Conservation (phyloP, 2,329 filamentous ascomycete species). For the Colletotrichum sp. region DNA sequence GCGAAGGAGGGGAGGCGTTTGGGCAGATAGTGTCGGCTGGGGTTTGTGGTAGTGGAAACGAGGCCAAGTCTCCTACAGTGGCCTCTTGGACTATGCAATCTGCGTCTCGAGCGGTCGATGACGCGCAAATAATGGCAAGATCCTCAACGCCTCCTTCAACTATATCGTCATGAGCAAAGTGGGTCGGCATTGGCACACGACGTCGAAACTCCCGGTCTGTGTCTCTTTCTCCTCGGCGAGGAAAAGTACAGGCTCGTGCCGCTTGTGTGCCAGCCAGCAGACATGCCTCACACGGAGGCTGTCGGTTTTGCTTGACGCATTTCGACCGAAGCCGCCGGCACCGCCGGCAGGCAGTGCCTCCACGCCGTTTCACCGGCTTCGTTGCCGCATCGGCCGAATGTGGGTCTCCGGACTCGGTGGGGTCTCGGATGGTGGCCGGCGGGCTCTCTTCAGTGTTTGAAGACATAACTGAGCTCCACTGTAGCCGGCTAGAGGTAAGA, state of each 20-base stretch:
- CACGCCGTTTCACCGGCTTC: conserved; percentile 20
- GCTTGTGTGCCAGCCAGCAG: neutral
- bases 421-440: neutral
- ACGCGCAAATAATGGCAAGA: neutral
- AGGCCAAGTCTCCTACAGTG: neutral
- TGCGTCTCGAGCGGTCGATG: neutral
- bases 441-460: neutral
- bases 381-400: neutral
- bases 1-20: neutral
- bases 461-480: neutral
- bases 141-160: neutral
- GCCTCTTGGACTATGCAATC: neutral
- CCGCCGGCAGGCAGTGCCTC: conserved; percentile 28
- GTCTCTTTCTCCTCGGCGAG: neutral
- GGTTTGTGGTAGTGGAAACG: neutral
- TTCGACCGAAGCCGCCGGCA: conserved; percentile 28
- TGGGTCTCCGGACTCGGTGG: neutral
- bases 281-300: neutral
- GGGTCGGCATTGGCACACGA: neutral
- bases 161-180: neutral
- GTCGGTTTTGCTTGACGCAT: conserved; percentile 5
- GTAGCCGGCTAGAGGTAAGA: neutral
- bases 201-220: neutral
- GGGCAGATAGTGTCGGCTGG: neutral
- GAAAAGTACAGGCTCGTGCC: neutral